Conservation (phyloP, 805 yeast species). For the Lipomyces spencermartinsiae region DNA sequence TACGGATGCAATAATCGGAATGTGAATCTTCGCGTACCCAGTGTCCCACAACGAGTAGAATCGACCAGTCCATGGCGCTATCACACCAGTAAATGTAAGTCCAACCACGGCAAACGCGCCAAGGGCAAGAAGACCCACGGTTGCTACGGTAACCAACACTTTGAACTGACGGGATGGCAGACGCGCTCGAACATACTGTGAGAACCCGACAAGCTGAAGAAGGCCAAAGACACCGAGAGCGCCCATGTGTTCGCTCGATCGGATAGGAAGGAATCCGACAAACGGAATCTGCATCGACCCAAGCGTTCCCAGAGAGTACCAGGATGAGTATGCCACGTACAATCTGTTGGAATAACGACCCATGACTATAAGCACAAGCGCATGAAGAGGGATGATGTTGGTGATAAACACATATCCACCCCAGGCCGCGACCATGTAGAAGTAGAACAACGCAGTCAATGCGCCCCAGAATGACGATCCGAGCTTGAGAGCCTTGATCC, state of each 20-base stretch:
- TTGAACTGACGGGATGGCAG: conserved; percentile 77
- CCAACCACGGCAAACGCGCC: conserved; percentile 76
- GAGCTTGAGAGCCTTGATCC: conserved; percentile 92
- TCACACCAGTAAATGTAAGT: conserved; percentile 87
- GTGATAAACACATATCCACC: conserved; percentile 99
- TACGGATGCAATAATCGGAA: conserved; percentile 98
- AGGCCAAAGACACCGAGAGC: conserved; percentile 97
- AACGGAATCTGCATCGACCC: conserved; percentile 99
- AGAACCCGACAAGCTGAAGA: conserved; percentile 86
- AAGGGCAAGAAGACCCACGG: conserved; percentile 60
- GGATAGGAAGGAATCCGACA: conserved; percentile 95
- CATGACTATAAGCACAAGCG: conserved; percentile 87
- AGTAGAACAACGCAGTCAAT: conserved; percentile 84
- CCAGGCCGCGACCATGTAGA: conserved; percentile 99
- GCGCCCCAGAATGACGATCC: conserved; percentile 89
- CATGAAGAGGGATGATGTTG: conserved; percentile 94
- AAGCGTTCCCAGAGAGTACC: conserved; percentile 97
- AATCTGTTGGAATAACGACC: conserved; percentile 86
- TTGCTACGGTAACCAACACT: conserved; percentile 57
- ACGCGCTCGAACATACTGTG: conserved; percentile 76
- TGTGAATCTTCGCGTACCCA: conserved; percentile 94
- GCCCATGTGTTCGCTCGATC: conserved; percentile 98
- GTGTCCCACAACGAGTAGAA: conserved; percentile 99
- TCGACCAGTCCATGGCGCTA: conserved; percentile 99
- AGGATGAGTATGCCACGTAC: conserved; percentile 90